Evolutionary conservation across 192 early-diverging fungal species (phyloP).

Genomic region (Dissophora ornata): DNA sequence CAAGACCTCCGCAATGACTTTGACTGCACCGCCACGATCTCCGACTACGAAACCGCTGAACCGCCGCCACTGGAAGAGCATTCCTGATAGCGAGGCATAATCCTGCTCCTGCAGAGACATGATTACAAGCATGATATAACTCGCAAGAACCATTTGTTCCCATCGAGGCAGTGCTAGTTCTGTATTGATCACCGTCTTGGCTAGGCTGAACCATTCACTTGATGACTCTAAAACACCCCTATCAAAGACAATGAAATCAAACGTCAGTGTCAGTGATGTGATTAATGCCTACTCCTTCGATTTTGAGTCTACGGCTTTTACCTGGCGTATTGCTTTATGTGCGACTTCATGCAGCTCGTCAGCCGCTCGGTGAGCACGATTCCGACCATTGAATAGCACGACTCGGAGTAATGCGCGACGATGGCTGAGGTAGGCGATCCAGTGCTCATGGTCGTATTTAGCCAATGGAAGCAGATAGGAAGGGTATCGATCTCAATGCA

Average conservation of each 20-base stretch:
- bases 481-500: slow-evolving; percentile 50
- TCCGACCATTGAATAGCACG: slow-evolving; percentile 53
- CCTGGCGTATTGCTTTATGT: slow-evolving; percentile 55
- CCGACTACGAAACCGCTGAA: slow-evolving; percentile 54
- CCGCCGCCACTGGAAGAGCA: slow-evolving; percentile 52
- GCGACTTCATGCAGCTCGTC: slow-evolving; percentile 43
- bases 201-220: slow-evolving; percentile 48
- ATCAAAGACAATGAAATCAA: neutral
- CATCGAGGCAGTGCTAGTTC: slow-evolving; percentile 37
- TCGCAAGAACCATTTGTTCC: slow-evolving; percentile 54
- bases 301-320: neutral
- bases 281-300: too few species aligned
- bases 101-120: slow-evolving; percentile 47
- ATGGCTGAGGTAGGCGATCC: slow-evolving; percentile 46
- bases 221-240: slow-evolving; percentile 51
- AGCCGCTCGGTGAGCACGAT: slow-evolving; percentile 41
- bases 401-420: slow-evolving; percentile 49
- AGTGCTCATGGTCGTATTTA: slow-evolving; percentile 54
- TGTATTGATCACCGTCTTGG: slow-evolving; percentile 42
- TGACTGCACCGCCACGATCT: slow-evolving; percentile 49
- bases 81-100: slow-evolving; percentile 29
- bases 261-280: too few species aligned
- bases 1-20: slow-evolving; percentile 43
- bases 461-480: slow-evolving; percentile 47
- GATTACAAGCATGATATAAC: slow-evolving; percentile 51